Conservation (phyloP, 345 rosid species). For the Schrenkiella parvula region DNA sequence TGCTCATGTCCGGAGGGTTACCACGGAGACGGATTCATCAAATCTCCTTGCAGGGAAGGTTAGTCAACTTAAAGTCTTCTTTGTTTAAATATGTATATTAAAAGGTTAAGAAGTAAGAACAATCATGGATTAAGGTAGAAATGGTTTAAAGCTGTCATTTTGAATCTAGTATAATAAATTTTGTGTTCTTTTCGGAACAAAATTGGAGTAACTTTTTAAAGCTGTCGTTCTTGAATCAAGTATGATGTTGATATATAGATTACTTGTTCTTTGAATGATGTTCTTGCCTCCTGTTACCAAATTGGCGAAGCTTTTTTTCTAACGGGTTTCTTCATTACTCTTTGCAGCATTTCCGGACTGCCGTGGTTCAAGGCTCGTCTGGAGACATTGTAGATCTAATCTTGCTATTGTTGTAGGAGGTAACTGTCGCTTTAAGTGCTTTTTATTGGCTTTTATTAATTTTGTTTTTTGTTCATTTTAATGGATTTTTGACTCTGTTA, state of each 20-base stretch:
- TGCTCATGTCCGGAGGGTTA: slow-evolving; percentile 57
- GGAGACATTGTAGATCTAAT: slow-evolving; percentile 41
- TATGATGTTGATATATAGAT: not conserved
- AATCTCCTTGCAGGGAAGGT: slow-evolving; percentile 61
- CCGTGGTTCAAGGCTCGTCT: slow-evolving; percentile 36
- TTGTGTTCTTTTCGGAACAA: not conserved
- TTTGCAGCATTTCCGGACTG: slow-evolving; percentile 36
- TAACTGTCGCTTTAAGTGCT: slow-evolving; percentile 23
- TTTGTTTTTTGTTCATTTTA: not conserved
- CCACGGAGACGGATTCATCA: slow-evolving; percentile 55
- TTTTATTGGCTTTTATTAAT: not conserved
- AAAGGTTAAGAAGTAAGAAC: not conserved
- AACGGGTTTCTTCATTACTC: not conserved
- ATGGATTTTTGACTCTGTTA: slow-evolving; percentile 8
- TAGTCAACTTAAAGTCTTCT: slow-evolving; percentile 36
- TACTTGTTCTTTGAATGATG: not conserved
- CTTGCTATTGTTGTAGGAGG: slow-evolving; percentile 68
- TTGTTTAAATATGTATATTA: not conserved
- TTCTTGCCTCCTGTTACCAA: not conserved
- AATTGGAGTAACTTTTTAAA: not conserved
- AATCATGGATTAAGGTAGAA: not conserved
- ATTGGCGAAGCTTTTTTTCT: not conserved
- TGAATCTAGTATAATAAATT: not conserved
- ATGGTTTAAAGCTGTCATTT: not conserved
- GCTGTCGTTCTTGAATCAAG: not conserved